These are phyloP conservation scores for Ganoderma leucocontextum DNA, from an alignment of 1,284 basidiomycete species.

Conservation along the genomic window DNA sequence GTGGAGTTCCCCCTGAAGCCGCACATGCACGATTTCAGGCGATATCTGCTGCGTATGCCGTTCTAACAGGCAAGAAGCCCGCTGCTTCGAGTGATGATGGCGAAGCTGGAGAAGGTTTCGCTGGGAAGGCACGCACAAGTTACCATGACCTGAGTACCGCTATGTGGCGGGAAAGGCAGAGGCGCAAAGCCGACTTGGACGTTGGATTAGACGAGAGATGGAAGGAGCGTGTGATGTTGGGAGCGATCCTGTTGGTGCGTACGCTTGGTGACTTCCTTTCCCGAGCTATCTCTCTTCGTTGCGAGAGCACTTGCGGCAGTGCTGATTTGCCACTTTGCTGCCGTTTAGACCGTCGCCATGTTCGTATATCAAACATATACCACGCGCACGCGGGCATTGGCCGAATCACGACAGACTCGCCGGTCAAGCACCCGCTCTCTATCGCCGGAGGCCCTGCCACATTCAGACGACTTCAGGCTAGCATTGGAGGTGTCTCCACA, in stretches of 20 bases:
- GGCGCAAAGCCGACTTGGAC: slow-evolving; percentile 47
- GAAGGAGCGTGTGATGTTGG: slow-evolving; percentile 63
- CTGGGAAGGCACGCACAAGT: slow-evolving; percentile 40
- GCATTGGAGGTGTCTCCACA: not conserved
- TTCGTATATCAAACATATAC: slow-evolving; percentile 40
- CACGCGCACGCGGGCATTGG: slow-evolving; percentile 35
- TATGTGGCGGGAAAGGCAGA: slow-evolving; percentile 52
- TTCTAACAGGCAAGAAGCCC: slow-evolving; percentile 49
- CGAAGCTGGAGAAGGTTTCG: slow-evolving; percentile 46
- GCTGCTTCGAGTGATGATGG: slow-evolving; percentile 38
- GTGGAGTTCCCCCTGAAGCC: slow-evolving; percentile 49
- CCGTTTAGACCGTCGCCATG: slow-evolving; percentile 33
- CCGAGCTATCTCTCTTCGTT: not conserved
- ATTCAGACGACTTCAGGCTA: not conserved
- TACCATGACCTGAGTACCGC: slow-evolving; percentile 42
- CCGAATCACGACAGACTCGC: slow-evolving; percentile 19
- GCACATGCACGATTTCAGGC: slow-evolving; percentile 68
- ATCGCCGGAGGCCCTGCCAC: not conserved
- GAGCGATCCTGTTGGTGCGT: slow-evolving; percentile 57
- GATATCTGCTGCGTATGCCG: slow-evolving; percentile 67
- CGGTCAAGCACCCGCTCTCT: slow-evolving; percentile 1
- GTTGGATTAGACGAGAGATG: slow-evolving; percentile 55
- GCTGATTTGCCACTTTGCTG: not conserved
- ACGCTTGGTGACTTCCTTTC: not conserved
- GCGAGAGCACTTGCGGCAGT: not conserved